Percentiles rank a stretch among this genome's conserved stretches.
Conservation (phyloP, 2,329 filamentous ascomycete species). For the Ophiostoma sp. region DNA sequence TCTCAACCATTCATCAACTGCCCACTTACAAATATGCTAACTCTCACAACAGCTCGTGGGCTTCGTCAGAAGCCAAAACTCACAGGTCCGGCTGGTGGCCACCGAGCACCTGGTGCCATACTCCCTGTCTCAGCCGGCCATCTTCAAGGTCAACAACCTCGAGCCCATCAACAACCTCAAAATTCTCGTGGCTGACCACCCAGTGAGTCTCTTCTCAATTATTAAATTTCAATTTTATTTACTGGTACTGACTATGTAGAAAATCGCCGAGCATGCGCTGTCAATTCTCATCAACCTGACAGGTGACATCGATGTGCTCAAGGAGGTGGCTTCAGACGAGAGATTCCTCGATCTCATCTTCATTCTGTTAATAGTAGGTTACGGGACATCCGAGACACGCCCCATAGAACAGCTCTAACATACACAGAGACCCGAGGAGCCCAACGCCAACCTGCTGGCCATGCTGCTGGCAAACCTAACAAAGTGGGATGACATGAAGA, state of each 20-base stretch:
- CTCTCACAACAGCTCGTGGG: conserved; percentile 64
- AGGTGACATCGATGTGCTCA: conserved; percentile 68
- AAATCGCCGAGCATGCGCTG: conserved; percentile 87
- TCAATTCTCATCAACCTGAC: conserved; percentile 86
- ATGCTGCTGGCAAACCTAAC: conserved; percentile 92
- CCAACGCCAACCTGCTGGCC: conserved; percentile 74
- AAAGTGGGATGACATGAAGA: conserved; percentile 70
- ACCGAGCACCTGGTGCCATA: conserved; percentile 84
- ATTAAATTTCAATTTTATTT: neutral
- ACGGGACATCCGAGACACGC: neutral
- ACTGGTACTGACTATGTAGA: conserved; percentile 41
- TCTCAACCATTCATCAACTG: neutral
- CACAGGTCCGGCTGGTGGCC: conserved; percentile 80
- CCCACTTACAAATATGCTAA: conserved; percentile 5
- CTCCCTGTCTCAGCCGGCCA: conserved; percentile 62
- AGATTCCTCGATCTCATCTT: conserved; percentile 72
- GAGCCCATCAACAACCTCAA: conserved; percentile 83
- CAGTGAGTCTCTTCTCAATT: conserved; percentile 47
- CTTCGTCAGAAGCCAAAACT: conserved; percentile 88
- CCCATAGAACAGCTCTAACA: neutral
- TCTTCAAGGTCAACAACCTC: conserved; percentile 79
- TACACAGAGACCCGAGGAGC: conserved; percentile 57
- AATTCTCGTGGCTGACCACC: conserved; percentile 76
- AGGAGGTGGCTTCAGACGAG: conserved; percentile 69
- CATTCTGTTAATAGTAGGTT: conserved; percentile 63